Evolutionary conservation across 306 rosid genomes (phyloP).

Genomic region (Dryas drummondii): DNA sequence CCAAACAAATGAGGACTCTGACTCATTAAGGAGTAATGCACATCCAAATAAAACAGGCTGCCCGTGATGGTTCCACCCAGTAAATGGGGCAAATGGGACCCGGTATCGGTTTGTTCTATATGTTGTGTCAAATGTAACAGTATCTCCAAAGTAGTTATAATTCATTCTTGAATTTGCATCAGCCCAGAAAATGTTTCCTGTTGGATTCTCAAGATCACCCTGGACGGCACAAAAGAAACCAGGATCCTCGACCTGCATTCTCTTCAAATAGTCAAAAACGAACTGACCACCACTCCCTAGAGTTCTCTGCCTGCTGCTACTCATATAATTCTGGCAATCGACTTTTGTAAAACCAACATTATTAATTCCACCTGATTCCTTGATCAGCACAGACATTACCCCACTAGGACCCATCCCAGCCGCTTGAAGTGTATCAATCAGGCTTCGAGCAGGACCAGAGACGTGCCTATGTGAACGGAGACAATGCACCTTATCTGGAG

Average conservation of each 20-base stretch:
- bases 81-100: conserved; percentile 47
- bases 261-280: conserved; percentile 39
- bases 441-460: conserved; percentile 40
- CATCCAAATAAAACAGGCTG: conserved; percentile 48
- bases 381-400: conserved; percentile 40
- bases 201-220: conserved; percentile 29
- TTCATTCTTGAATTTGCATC: conserved; percentile 37
- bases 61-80: conserved; percentile 42
- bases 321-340: conserved; percentile 48
- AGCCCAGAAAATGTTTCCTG: conserved; percentile 40
- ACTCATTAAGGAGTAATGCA: conserved; percentile 41
- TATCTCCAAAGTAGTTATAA: conserved; percentile 39
- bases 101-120: conserved; percentile 39
- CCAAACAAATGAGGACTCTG: conserved; percentile 50
- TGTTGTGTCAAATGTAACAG: conserved; percentile 38
- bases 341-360: conserved; percentile 43
- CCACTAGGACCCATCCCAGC: conserved; percentile 47
- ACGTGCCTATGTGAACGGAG: conserved; percentile 45
- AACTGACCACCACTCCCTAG: conserved; percentile 39
- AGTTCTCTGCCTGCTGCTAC: conserved; percentile 39
- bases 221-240: conserved; percentile 41
- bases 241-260: conserved; percentile 36
- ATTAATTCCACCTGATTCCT: conserved; percentile 35
- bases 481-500: conserved; percentile 37
- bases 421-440: conserved; percentile 42